Evolutionary conservation across 805 yeast species (phyloP).

Genomic region (Kuraishia hungarica): DNA sequence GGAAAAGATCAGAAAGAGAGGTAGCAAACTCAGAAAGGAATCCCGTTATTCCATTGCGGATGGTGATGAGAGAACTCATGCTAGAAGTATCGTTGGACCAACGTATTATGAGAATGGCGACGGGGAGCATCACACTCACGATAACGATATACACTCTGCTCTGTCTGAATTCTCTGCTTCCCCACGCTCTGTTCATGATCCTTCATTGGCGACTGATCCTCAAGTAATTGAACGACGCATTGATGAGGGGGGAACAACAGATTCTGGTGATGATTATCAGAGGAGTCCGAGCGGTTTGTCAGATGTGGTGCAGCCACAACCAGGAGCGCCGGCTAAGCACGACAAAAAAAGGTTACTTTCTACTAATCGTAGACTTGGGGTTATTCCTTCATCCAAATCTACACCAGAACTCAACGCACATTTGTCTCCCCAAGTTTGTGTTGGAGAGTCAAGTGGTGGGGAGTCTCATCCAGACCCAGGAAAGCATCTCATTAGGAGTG

Average conservation of each 20-base stretch:
- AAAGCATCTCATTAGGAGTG: not conserved
- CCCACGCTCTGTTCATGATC: not conserved
- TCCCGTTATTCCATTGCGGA: not conserved
- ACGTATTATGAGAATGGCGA: not conserved
- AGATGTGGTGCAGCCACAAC: not conserved
- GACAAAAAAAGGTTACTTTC: not conserved
- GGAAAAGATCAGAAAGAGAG: not conserved
- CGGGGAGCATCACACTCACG: not conserved
- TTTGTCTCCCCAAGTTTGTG: not conserved
- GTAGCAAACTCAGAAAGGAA: not conserved
- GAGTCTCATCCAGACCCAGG: not conserved
- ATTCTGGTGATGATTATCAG: not conserved
- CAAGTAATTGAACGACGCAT: not conserved
- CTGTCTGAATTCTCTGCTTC: not conserved
- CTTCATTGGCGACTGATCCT: not conserved
- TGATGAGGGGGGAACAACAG: not conserved
- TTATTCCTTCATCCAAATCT: not conserved
- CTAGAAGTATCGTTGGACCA: not conserved
- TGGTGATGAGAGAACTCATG: not conserved
- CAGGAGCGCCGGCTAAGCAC: not conserved
- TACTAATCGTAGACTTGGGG: not conserved
- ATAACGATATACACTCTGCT: not conserved
- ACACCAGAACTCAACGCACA: conserved; percentile 1
- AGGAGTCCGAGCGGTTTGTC: not conserved
- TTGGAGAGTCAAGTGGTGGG: not conserved